Conservation (phyloP, 2,329 filamentous ascomycete species). For the Hirsutella rhossiliensis region DNA sequence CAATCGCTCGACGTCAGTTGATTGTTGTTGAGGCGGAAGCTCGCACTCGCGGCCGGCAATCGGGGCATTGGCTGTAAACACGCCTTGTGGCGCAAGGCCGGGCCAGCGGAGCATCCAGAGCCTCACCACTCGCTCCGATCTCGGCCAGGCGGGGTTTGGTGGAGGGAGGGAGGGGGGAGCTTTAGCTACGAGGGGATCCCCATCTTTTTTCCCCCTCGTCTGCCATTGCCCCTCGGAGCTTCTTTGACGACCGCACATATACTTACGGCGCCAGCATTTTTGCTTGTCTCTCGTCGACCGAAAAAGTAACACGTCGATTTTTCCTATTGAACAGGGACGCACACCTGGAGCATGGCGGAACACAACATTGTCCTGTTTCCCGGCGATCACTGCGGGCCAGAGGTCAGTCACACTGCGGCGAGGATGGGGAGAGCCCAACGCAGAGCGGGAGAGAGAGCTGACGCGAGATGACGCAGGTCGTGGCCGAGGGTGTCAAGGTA, state of each 20-base stretch:
- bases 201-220: not conserved
- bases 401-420: conserved; percentile 43
- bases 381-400: conserved; percentile 77
- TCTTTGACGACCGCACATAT: not conserved
- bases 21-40: no score
- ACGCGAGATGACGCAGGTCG: conserved; percentile 38
- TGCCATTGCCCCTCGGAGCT: not conserved
- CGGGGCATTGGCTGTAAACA: no score
- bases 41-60: no score
- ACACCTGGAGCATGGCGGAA: conserved; percentile 40
- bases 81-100: no score
- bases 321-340: not conserved
- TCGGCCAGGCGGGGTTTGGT: not conserved
- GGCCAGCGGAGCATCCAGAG: no score
- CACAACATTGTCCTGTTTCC: conserved; percentile 73
- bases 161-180: not conserved
- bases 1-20: no score
- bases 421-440: no score
- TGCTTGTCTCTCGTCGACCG: not conserved
- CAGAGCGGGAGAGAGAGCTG: conserved; percentile 4
- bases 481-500: conserved; percentile 78
- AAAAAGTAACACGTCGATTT: not conserved
- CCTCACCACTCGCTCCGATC: not conserved
- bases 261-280: not conserved
- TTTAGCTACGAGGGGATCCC: not conserved